Evolutionary conservation across 257 asterid genomes (phyloP), one percentile per base, ranked within the genome.

Genomic region (Penstemon davidsonii): DNA sequence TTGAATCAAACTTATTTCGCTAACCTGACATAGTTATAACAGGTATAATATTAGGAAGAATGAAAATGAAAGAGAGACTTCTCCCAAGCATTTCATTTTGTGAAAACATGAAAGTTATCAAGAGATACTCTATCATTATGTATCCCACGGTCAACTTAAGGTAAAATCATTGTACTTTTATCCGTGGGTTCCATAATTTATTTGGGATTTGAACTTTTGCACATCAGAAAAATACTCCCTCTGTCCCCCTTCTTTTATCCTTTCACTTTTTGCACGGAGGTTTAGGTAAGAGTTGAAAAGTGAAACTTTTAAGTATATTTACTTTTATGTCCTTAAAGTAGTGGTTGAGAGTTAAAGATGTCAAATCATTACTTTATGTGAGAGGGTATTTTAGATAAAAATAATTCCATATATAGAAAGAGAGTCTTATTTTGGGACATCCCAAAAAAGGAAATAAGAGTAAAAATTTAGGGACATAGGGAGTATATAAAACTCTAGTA

Each of bases 51-150:
- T 60, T 6, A 52, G 18, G 47, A 37, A n/a, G 36, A 50, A 44
- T 38, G 61, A 65, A 38, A 41, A 8, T 25, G 33, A 25, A 25
- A 1, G 33, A 25, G 33, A 44, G 58, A 43, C 39, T 55, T 56
- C 40, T 42, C 8, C 38, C 15, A 69, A 63, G 62, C 50, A 63
- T 11, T 15, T 47, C 12, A 36, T 56, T 38, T 18, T 25, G 13
- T 44, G 25, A 41, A 42, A 25, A 67, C 73, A 68, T 47, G 50
- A 65, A 64, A 70, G 54, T 57, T 50, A 37, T 37, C 15, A 43
- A 43, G 8, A 60, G 58, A 65, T 46, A 15, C 60, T 71, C 62
- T 10, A 41, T 71, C n/a, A 7, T 54, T 51, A 60, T 33, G 42
- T 41, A 64, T 72, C 67, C 11, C 5, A 11, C 60, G 37, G 47